A percentile compares a stretch with the other conserved stretches of the same genome.
These are phyloP conservation scores for Tuber aestivum DNA, from an alignment of 495 filamentous ascomycete genomes.

Conservation along the genomic window DNA sequence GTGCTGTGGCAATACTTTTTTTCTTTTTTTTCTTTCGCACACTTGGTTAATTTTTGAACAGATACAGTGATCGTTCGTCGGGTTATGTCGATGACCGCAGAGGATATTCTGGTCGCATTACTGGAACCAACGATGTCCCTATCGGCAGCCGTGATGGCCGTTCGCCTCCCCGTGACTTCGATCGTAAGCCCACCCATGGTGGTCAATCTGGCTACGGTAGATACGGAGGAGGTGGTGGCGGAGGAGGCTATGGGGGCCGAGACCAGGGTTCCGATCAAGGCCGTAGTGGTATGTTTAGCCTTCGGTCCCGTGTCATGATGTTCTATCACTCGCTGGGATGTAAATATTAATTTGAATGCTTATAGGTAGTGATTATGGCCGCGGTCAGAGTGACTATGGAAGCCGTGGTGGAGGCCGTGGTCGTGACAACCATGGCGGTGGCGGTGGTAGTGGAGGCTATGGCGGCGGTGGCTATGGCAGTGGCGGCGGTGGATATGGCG, in stretches of 20 bases:
- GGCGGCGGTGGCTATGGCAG: slow-evolving; percentile 1
- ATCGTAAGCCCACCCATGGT: background rate
- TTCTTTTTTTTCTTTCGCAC: background rate
- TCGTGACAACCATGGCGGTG: background rate
- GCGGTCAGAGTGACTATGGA: background rate
- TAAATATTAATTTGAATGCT: slow-evolving; percentile 3
- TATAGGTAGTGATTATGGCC: too few relatives aligned
- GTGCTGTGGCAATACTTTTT: background rate
- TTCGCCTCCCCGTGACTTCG: background rate
- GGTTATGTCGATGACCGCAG: slow-evolving; percentile 9
- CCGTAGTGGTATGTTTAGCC: background rate
- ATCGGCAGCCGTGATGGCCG: background rate
- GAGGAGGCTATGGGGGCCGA: slow-evolving; percentile 1
- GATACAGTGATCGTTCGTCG: background rate
- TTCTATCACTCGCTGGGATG: background rate
- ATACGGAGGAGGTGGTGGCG: background rate
- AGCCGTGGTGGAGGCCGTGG: too few relatives aligned
- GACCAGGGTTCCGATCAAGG: slow-evolving; percentile 4
- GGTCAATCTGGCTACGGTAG: background rate
- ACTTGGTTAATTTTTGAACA: background rate
- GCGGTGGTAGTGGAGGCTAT: background rate
- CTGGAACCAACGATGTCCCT: background rate
- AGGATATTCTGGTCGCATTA: background rate
- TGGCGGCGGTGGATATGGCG: background rate
- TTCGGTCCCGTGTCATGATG: background rate